phyloP scores from a whole-genome alignment of 179 eudicot species.

The Sideroxylon spinosum region DNA sequence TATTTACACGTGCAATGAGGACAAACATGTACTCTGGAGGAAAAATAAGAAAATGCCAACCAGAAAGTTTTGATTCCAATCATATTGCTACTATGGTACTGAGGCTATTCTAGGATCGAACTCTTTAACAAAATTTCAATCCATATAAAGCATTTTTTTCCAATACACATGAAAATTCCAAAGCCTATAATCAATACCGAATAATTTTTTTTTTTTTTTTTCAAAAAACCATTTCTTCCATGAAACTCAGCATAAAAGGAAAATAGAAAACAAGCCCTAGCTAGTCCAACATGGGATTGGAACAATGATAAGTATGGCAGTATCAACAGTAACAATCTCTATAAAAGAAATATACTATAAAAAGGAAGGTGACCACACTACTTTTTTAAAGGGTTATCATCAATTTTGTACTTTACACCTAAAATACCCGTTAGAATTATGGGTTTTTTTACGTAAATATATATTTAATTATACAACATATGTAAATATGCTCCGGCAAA shows the following conservation, averaged over 20 bases:
- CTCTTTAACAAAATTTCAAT: too few species aligned
- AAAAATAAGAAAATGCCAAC: not conserved
- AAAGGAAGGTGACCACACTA: not conserved
- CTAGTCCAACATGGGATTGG: too few species aligned
- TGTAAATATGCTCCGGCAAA: too few species aligned
- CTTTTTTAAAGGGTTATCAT: not conserved
- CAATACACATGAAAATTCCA: too few species aligned
- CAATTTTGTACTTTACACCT: not conserved
- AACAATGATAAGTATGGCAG: not conserved
- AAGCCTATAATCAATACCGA: not conserved
- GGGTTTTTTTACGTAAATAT: too few species aligned
- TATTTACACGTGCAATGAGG: constrained; percentile 12
- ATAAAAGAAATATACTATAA: too few species aligned
- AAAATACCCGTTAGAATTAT: constrained; percentile 7
- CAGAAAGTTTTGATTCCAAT: constrained; percentile 4
- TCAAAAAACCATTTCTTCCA: not conserved
- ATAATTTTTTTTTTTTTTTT: not conserved
- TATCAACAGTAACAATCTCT: not conserved
- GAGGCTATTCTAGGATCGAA: not conserved
- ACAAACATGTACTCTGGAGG: not conserved
- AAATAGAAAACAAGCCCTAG: not conserved
- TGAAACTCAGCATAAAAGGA: not conserved
- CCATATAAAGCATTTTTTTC: too few species aligned
- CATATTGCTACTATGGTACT: not conserved
- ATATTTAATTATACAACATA: too few species aligned